These are phyloP conservation scores for Carallia pectinifolia DNA, from an alignment of 345 rosid genomes.

Conservation along the genomic window DNA sequence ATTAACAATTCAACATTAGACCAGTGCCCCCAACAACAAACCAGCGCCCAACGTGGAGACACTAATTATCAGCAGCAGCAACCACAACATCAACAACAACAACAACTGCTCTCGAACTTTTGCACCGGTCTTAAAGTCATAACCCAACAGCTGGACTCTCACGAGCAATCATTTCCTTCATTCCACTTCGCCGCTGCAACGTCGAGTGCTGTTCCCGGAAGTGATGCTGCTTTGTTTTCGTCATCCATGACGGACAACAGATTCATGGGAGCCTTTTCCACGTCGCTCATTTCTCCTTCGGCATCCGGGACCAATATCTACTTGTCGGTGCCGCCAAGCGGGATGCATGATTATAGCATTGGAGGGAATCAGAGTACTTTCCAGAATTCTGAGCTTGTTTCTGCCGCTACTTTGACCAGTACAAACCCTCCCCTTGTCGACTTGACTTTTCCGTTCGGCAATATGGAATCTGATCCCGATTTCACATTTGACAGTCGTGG, in stretches of 20 bases:
- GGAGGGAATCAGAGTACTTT: conserved; percentile 20
- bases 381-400: conserved; percentile 14
- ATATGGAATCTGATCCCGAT: conserved; percentile 38
- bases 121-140: conserved; percentile 13
- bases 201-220: background rate
- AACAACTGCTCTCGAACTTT: conserved; percentile 14
- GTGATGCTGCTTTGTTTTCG: background rate
- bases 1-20: background rate
- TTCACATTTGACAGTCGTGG: conserved; percentile 37
- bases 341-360: conserved; percentile 5
- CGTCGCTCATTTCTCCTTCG: conserved; percentile 24
- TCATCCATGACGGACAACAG: background rate
- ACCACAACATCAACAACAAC: conserved; percentile 6
- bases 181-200: conserved; percentile 22
- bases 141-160: conserved; percentile 4
- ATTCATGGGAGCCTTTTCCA: conserved; percentile 4
- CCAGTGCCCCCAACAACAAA: background rate
- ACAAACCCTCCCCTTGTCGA: conserved; percentile 42
- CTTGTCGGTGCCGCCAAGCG: conserved; percentile 23
- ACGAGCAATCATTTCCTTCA: background rate
- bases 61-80: background rate
- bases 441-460: conserved; percentile 41
- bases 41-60: background rate
- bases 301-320: conserved; percentile 22
- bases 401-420: conserved; percentile 27